Evolutionary conservation across 1,284 basidiomycete species (phyloP), one percentile per base, ranked within the genome.

Genomic region (Pholiota adiposa): DNA sequence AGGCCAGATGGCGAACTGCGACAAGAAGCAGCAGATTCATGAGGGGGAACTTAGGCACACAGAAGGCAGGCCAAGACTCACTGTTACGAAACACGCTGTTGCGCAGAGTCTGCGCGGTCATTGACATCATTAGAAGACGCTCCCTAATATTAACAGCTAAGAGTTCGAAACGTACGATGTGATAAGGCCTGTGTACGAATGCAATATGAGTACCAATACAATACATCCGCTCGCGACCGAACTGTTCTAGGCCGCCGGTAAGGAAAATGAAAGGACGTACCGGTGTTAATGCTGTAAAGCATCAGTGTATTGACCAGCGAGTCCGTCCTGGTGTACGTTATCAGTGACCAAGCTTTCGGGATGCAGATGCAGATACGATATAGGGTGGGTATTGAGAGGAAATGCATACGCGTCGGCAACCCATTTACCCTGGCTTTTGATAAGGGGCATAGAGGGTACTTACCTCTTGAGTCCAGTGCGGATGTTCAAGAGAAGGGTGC

Each of bases 211-310:
- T 11, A 11, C 5, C 11, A 31, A 11, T 31, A 11, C 29, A 11
- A n/a, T n/a, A n/a, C n/a, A n/a, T n/a, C n/a, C n/a, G n/a, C n/a
- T n/a, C n/a, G n/a, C n/a, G n/a, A n/a, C n/a, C n/a, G n/a, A n/a
- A n/a, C n/a, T 29, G 23, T 9, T 40, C 11, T 18, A 54, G 19
- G 46, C n/a, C n/a, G n/a, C n/a, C n/a, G n/a, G n/a, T n/a, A n/a
- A 49, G 19, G 19, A 18, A n/a, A n/a, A 23, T 23, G 46, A 54
- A 23, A 19, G 51, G 48, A 55, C 68, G 55, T 46, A 71, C 75
- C 72, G 2, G 76, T 76, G 53, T 77, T 76, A 60, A 78, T 72
- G 12, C 72, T 73, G 49, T 77, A 78, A n/a, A 73, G 14, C 65
- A 77, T 73, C 19, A 78, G 62, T 3, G 70, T 67, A 38, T 70